phyloP scores from a whole-genome alignment of 108 stramenopile species.

The Conticribra weissflogii region DNA sequence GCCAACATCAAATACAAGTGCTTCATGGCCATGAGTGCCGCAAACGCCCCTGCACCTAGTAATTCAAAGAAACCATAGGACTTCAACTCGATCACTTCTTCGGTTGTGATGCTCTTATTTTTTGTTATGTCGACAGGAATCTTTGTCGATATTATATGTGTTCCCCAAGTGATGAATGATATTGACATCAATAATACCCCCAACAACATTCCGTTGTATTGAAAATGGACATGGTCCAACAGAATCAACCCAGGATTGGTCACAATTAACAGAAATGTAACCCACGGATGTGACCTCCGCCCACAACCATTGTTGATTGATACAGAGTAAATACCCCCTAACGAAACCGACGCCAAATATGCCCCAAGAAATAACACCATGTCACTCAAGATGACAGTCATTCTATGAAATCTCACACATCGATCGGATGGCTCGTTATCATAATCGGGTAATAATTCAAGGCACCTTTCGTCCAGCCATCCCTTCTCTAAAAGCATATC shows the following conservation, averaged over 20 bases:
- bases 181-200: slow-evolving; percentile 85
- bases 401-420: slow-evolving; percentile 79
- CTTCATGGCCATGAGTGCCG: slow-evolving; percentile 85
- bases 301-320: too few relatives aligned
- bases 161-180: slow-evolving; percentile 60
- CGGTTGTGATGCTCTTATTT: not conserved
- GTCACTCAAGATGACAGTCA: slow-evolving; percentile 85
- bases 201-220: slow-evolving; percentile 95
- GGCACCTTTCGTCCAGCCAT: slow-evolving; percentile 64
- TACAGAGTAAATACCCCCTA: slow-evolving; percentile 3
- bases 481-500: slow-evolving; percentile 11
- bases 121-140: not conserved
- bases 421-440: slow-evolving; percentile 47
- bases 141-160: slow-evolving; percentile 6
- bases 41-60: slow-evolving; percentile 69
- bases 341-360: slow-evolving; percentile 43
- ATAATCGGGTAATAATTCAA: slow-evolving; percentile 59
- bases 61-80: slow-evolving; percentile 45
- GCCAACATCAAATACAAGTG: slow-evolving; percentile 92
- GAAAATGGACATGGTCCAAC: slow-evolving; percentile 95
- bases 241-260: slow-evolving; percentile 85
- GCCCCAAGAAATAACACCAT: slow-evolving; percentile 66
- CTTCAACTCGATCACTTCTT: not conserved
- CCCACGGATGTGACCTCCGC: slow-evolving; percentile 20
- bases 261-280: slow-evolving; percentile 61